Evolutionary conservation across 2,329 filamentous ascomycete species (phyloP).

Genomic region (Cladosporium colombiae): DNA sequence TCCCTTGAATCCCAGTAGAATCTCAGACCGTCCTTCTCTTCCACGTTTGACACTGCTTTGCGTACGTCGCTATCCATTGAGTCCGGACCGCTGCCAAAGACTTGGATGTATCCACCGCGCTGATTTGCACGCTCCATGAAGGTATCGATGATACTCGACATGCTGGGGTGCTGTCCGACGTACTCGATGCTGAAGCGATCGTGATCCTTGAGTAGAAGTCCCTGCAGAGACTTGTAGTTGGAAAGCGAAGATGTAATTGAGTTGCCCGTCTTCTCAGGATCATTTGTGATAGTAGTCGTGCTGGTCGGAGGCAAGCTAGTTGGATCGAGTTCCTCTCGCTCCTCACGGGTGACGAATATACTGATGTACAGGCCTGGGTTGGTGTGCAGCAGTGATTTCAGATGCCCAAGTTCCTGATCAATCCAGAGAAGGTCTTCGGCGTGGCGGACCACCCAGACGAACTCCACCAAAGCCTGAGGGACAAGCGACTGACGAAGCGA

Average conservation of each 20-base stretch:
- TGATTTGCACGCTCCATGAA: constrained; percentile 28
- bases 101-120: constrained; percentile 23
- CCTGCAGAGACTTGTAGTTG: constrained; percentile 10
- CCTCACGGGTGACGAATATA: constrained; percentile 62
- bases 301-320: neutral
- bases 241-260: neutral
- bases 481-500: constrained; percentile 40
- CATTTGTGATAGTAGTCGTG: neutral
- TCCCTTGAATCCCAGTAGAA: constrained; percentile 20
- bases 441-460: constrained; percentile 66
- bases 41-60: constrained; percentile 25
- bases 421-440: constrained; percentile 62
- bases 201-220: constrained; percentile 23
- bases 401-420: constrained; percentile 53
- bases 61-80: constrained; percentile 32
- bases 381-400: constrained; percentile 41
- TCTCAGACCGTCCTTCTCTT: constrained; percentile 10
- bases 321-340: neutral
- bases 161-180: constrained; percentile 29
- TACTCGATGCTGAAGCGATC: constrained; percentile 28
- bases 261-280: constrained; percentile 6
- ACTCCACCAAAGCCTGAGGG: constrained; percentile 54
- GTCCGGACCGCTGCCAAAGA: constrained; percentile 33
- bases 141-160: constrained; percentile 27
- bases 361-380: constrained; percentile 49